phyloP scores from a whole-genome alignment of 2,329 filamentous ascomycete genomes.

The Colletotrichum nymphaeae region DNA sequence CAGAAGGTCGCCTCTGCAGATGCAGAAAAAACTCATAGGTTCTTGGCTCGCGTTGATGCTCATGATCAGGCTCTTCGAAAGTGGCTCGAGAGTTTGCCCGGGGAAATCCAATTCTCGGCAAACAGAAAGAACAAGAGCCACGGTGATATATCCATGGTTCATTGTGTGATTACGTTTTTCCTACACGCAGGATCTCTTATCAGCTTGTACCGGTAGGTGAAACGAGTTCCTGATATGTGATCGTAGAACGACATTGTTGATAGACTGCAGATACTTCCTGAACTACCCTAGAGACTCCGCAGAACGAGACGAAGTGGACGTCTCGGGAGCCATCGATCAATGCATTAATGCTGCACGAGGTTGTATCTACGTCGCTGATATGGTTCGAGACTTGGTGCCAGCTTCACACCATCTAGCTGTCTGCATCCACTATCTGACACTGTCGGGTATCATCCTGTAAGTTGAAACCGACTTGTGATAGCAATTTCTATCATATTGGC shows the following conservation, averaged over 20 bases:
- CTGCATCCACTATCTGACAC: conserved; percentile 42
- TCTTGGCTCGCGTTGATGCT: conserved; percentile 28
- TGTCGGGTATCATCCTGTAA: conserved; percentile 42
- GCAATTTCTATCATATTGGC: background rate
- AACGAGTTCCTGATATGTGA: background rate
- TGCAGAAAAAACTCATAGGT: conserved; percentile 3
- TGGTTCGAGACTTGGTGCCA: conserved; percentile 41
- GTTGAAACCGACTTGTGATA: background rate
- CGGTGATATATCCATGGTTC: conserved; percentile 38
- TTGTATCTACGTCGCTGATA: conserved; percentile 42
- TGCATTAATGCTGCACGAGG: conserved; percentile 41
- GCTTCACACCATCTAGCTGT: conserved; percentile 43
- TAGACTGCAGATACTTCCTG: background rate
- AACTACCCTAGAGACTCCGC: background rate
- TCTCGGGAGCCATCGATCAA: conserved; percentile 27
- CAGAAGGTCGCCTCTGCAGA: conserved; percentile 18
- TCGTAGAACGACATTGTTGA: background rate
- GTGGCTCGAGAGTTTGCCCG: conserved; percentile 39
- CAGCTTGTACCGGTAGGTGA: conserved; percentile 39
- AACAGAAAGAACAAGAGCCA: conserved; percentile 25
- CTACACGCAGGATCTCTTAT: conserved; percentile 42
- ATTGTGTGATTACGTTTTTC: conserved; percentile 44
- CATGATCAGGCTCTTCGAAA: conserved; percentile 36
- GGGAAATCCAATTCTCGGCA: conserved; percentile 42
- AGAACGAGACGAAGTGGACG: background rate